Evolutionary conservation across 306 rosid genomes (phyloP).

Genomic region (Cotoneaster glaucophyllus): DNA sequence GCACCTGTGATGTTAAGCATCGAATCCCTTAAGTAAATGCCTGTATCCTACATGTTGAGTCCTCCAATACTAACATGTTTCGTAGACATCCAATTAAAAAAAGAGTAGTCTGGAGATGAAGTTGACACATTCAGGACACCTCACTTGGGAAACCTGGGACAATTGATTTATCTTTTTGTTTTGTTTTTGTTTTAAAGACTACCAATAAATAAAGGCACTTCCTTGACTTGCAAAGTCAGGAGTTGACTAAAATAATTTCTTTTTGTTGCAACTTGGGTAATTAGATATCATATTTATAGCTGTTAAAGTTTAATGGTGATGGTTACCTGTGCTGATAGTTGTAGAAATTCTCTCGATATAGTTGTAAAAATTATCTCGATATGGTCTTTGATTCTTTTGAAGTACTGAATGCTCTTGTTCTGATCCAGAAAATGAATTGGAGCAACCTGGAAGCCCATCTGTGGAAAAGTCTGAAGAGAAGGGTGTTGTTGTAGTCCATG

Average conservation of each 20-base stretch:
- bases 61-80: background rate
- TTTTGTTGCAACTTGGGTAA: background rate
- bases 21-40: background rate
- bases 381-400: background rate
- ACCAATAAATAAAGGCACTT: background rate
- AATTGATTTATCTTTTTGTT: background rate
- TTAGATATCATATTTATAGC: background rate
- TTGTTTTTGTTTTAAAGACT: background rate
- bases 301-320: background rate
- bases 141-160: background rate
- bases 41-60: background rate
- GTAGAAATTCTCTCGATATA: background rate
- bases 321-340: background rate
- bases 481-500: slow-evolving; percentile 82
- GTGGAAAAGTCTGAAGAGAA: slow-evolving; percentile 81
- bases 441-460: slow-evolving; percentile 95
- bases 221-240: background rate
- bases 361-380: background rate
- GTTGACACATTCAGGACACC: background rate
- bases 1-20: background rate
- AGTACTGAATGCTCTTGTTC: slow-evolving; percentile 12
- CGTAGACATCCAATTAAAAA: background rate
- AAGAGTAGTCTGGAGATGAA: background rate
- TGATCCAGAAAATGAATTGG: slow-evolving; percentile 63
- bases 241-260: background rate